Evolutionary conservation across 441 rosid genomes (phyloP).

Genomic region (Gossypium trilobum): DNA sequence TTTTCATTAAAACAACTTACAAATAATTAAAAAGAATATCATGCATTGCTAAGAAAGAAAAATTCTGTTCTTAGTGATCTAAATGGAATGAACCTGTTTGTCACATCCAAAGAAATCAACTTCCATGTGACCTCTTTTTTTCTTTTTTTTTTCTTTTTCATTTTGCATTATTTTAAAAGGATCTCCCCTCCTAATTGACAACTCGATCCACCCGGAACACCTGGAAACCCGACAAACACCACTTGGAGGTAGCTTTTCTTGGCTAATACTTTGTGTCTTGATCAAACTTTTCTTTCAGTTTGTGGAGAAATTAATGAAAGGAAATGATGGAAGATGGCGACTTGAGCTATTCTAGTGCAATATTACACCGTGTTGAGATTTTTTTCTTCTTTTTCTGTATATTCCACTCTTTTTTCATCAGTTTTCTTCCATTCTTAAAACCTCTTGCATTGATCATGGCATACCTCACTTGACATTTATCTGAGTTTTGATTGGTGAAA

Average conservation of each 20-base stretch:
- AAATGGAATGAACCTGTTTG: not conserved
- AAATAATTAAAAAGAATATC: not conserved
- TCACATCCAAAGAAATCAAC: not conserved
- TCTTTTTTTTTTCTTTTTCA: too few relatives aligned
- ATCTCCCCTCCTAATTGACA: not conserved
- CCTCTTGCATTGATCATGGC: not conserved
- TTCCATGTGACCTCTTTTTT: not conserved
- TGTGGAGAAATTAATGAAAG: slow-evolving; percentile 7
- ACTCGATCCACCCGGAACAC: not conserved
- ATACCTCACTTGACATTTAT: slow-evolving; percentile 9
- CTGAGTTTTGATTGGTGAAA: not conserved
- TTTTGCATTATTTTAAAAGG: too few relatives aligned
- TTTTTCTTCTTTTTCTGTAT: not conserved
- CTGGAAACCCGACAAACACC: not conserved
- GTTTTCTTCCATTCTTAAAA: not conserved
- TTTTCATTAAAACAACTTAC: not conserved
- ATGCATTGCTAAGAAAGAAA: not conserved
- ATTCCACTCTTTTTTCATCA: not conserved
- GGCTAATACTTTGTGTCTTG: not conserved
- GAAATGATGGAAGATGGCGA: slow-evolving; percentile 10
- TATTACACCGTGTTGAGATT: not conserved
- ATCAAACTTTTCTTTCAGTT: not conserved
- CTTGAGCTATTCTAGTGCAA: slow-evolving; percentile 1
- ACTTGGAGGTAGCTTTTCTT: not conserved
- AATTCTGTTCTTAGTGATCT: not conserved